Conservation (phyloP, 352 stramenopile species). For the Globisporangium parvum region DNA sequence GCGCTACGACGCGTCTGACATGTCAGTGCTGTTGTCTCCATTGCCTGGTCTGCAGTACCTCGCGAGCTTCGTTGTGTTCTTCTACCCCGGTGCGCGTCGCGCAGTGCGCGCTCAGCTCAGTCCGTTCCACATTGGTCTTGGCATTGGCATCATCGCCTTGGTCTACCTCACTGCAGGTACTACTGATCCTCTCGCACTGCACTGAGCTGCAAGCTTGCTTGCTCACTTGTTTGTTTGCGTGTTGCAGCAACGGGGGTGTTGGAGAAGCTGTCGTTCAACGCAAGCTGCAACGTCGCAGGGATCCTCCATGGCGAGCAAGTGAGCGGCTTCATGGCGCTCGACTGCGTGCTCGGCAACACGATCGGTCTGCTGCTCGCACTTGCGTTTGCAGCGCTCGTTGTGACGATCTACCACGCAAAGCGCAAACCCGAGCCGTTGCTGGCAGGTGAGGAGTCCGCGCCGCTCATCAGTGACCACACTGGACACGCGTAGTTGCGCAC, state of each 20-base stretch:
- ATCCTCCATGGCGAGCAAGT: constrained; percentile 53
- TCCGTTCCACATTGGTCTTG: constrained; percentile 65
- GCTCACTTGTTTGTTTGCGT: not conserved
- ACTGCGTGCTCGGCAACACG: constrained; percentile 72
- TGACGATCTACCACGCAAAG: constrained; percentile 53
- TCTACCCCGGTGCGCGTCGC: constrained; percentile 56
- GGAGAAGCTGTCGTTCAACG: constrained; percentile 84
- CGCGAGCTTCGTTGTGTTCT: constrained; percentile 63
- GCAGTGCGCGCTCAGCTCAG: constrained; percentile 32
- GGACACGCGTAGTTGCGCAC: not conserved
- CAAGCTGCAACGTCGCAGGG: constrained; percentile 75
- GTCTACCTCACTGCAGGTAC: constrained; percentile 53
- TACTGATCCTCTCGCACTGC: not conserved
- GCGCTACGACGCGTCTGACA: not conserved
- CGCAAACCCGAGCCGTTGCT: constrained; percentile 15
- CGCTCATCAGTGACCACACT: constrained; percentile 26
- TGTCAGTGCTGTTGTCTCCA: not conserved
- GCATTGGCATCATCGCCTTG: constrained; percentile 55
- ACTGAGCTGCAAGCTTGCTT: not conserved
- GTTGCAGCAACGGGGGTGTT: constrained; percentile 48
- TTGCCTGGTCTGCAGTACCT: constrained; percentile 31
- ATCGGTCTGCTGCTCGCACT: constrained; percentile 61
- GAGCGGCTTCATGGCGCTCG: constrained; percentile 60
- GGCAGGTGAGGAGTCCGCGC: constrained; percentile 27
- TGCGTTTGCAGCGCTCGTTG: constrained; percentile 30